phyloP scores from a whole-genome alignment of 2,329 filamentous ascomycete species.

The Periconia digitata region DNA sequence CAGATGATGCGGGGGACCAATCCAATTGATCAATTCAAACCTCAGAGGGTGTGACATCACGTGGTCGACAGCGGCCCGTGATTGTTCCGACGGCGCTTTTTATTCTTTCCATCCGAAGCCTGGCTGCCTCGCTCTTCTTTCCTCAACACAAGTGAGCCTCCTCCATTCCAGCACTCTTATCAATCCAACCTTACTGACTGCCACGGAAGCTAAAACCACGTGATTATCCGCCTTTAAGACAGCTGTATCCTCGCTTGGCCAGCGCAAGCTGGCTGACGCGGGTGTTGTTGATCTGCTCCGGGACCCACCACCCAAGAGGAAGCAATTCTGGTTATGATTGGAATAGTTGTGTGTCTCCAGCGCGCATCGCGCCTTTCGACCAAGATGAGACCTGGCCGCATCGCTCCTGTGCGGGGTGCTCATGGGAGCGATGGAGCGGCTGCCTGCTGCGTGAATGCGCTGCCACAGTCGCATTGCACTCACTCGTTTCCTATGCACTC shows the following conservation, averaged over 20 bases:
- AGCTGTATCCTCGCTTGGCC: conserved; percentile 57
- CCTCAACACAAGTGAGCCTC: conserved; percentile 73
- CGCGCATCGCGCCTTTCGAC: neutral
- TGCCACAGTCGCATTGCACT: too few relatives aligned
- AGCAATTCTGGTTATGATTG: conserved; percentile 51
- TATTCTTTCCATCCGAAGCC: conserved; percentile 11
- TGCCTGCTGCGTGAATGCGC: too few relatives aligned
- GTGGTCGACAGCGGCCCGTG: conserved; percentile 26
- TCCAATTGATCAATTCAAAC: conserved; percentile 2
- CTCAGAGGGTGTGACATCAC: conserved; percentile 9
- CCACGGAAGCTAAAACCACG: too few relatives aligned
- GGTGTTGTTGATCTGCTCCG: conserved; percentile 53
- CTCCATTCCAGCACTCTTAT: too few relatives aligned
- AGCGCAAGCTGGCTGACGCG: conserved; percentile 50
- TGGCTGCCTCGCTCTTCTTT: conserved; percentile 20
- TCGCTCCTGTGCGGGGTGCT: neutral
- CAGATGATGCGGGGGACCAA: neutral
- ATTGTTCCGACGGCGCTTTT: conserved; percentile 10
- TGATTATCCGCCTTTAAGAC: conserved; percentile 69
- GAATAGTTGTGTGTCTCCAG: conserved; percentile 38
- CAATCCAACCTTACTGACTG: too few relatives aligned
- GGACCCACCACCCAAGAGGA: conserved; percentile 51
- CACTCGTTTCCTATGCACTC: too few relatives aligned
- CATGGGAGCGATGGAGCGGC: neutral
- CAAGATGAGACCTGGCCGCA: neutral